Conservation (phyloP, 176 grass and related monocot genomes). For the Juncus effusus region DNA sequence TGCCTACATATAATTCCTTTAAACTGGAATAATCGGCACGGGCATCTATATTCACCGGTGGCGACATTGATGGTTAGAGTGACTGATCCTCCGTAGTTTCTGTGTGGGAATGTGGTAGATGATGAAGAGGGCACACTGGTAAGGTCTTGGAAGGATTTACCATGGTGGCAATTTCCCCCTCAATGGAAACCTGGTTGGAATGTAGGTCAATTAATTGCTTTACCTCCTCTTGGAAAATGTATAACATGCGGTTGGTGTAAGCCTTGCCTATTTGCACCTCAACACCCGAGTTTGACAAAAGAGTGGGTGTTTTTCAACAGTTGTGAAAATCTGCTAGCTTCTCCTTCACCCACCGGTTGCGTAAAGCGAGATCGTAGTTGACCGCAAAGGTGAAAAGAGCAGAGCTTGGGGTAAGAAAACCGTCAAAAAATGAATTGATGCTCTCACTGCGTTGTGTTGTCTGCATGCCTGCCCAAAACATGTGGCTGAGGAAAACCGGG, state of each 20-base stretch:
- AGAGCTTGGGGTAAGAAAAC: not conserved
- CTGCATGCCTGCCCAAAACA: conserved; percentile 5
- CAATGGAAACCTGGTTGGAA: too few species aligned
- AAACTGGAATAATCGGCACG: too few species aligned
- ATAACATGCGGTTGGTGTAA: not conserved
- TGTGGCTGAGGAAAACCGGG: not conserved
- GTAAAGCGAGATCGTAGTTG: conserved; percentile 7
- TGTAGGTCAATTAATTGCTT: too few species aligned
- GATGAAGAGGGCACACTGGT: too few species aligned
- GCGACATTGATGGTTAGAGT: too few species aligned
- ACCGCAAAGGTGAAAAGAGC: not conserved
- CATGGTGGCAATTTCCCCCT: too few species aligned
- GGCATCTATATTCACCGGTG: too few species aligned
- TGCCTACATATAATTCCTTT: too few species aligned
- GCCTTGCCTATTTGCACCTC: not conserved
- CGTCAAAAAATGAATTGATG: conserved; percentile 5
- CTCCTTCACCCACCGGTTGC: not conserved
- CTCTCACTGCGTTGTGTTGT: not conserved
- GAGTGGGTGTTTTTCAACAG: not conserved
- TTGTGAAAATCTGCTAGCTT: not conserved
- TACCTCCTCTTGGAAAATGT: not conserved
- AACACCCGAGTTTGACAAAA: not conserved
- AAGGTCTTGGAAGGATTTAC: too few species aligned
- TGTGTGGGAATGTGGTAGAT: too few species aligned
- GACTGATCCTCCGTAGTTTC: too few species aligned